Conservation (phyloP, 2,329 filamentous ascomycete genomes). For the Monosporascus sp. region DNA sequence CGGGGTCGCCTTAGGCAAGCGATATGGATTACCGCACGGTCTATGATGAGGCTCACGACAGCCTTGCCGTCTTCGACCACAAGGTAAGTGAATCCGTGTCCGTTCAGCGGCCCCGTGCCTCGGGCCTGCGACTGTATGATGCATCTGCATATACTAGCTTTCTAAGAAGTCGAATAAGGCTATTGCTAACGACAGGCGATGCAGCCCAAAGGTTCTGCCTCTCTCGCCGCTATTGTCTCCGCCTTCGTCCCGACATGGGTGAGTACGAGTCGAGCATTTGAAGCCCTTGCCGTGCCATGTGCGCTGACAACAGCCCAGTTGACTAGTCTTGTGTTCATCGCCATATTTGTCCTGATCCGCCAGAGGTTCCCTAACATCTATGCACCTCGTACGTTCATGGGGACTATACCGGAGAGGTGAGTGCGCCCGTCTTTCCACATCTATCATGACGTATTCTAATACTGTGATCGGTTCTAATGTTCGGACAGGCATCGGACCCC, state of each 20-base stretch:
- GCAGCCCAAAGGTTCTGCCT: constrained; percentile 23
- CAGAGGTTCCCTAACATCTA: constrained; percentile 22
- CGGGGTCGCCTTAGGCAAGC: neutral
- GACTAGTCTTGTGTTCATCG: constrained; percentile 19
- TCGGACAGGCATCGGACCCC: constrained; percentile 23
- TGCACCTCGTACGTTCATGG: constrained; percentile 23
- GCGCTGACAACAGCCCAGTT: constrained; percentile 14
- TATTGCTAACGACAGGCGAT: neutral
- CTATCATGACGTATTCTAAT: neutral
- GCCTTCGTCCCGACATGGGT: constrained; percentile 26
- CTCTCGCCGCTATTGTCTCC: constrained; percentile 21
- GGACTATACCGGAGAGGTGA: constrained; percentile 23
- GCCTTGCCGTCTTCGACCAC: neutral
- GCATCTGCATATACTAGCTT: no score
- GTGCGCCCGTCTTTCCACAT: neutral
- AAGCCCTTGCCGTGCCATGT: neutral
- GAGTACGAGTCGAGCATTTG: constrained; percentile 4
- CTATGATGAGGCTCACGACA: neutral
- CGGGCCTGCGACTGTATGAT: no score
- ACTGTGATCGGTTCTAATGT: constrained; percentile 7
- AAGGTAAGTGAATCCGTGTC: neutral
- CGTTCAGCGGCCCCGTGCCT: no score
- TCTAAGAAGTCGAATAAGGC: no score
- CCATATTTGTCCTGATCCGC: constrained; percentile 21
- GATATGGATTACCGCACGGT: neutral